A percentile compares a stretch with the other conserved stretches of the same genome.
These are phyloP conservation scores for Chaetomium sp. DNA, from an alignment of 2,329 filamentous ascomycete genomes.

Conservation along the genomic window DNA sequence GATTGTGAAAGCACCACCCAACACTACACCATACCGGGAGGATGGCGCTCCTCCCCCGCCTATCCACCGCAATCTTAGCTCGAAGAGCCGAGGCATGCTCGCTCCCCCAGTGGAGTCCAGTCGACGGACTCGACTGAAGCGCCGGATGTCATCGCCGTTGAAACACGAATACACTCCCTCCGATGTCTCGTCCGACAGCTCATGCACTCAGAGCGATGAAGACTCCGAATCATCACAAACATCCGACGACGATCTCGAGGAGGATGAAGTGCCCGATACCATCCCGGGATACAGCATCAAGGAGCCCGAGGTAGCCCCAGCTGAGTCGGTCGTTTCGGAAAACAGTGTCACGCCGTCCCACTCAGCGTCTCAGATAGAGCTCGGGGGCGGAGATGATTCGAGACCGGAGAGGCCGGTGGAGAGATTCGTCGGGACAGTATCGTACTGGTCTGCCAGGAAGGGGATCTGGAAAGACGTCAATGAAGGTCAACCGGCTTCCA, in stretches of 20 bases:
- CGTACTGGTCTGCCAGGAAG: constrained; percentile 62
- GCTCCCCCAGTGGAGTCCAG: constrained; percentile 51
- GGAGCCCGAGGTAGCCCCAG: constrained; percentile 41
- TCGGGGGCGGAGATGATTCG: constrained; percentile 54
- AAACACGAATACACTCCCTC: constrained; percentile 98
- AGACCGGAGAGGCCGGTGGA: constrained; percentile 47
- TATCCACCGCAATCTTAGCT: constrained; percentile 51
- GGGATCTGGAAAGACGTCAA: constrained; percentile 63
- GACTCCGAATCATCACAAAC: constrained; percentile 56
- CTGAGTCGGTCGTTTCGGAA: constrained; percentile 50
- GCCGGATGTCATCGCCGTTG: constrained; percentile 85
- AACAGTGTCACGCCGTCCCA: constrained; percentile 76
- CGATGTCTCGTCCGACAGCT: constrained; percentile 61
- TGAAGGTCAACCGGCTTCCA: constrained; percentile 53
- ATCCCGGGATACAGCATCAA: constrained; percentile 61
- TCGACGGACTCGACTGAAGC: constrained; percentile 54
- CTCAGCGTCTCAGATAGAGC: constrained; percentile 72
- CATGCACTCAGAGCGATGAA: constrained; percentile 59
- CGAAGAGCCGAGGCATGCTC: constrained; percentile 45
- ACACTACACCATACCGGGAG: constrained; percentile 47
- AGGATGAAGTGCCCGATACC: constrained; percentile 61
- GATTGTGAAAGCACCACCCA: constrained; percentile 41
- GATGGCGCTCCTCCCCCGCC: constrained; percentile 61
- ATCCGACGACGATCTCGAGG: constrained; percentile 61
- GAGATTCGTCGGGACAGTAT: constrained; percentile 58